Conservation (phyloP, 768 basidiomycete genomes). For the Leucocoprinus leucothites region DNA sequence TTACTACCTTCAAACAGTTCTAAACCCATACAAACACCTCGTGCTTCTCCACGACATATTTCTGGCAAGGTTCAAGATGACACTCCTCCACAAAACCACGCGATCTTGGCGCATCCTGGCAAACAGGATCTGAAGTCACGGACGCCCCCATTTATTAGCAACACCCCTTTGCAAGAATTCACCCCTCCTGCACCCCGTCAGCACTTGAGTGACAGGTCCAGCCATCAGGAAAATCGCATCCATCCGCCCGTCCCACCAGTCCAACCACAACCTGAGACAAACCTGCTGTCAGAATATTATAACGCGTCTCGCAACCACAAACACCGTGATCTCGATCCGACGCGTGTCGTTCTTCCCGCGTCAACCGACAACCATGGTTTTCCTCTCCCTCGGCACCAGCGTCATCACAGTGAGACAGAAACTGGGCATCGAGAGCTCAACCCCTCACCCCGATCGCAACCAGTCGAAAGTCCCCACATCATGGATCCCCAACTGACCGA, state of each 20-base stretch:
- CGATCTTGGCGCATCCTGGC: neutral
- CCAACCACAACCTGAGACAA: neutral
- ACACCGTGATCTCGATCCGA: neutral
- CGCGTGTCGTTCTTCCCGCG: neutral
- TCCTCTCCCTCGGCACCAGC: neutral
- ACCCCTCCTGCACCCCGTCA: neutral
- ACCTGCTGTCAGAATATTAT: neutral
- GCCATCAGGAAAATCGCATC: neutral
- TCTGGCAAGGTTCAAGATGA: neutral
- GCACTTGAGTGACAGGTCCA: neutral
- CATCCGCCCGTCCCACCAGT: neutral
- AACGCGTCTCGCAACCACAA: neutral
- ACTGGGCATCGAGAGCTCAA: neutral
- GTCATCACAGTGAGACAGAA: neutral
- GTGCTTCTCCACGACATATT: neutral
- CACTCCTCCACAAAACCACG: neutral
- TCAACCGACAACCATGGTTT: neutral
- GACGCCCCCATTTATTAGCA: neutral
- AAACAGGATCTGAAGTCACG: neutral
- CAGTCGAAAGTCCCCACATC: neutral
- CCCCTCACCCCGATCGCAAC: neutral
- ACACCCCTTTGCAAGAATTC: neutral
- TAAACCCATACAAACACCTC: neutral
- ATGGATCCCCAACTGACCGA: neutral
- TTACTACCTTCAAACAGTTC: neutral